phyloP scores from a whole-genome alignment of 1,284 basidiomycete genomes.

The Cutaneotrichosporon sp. region DNA sequence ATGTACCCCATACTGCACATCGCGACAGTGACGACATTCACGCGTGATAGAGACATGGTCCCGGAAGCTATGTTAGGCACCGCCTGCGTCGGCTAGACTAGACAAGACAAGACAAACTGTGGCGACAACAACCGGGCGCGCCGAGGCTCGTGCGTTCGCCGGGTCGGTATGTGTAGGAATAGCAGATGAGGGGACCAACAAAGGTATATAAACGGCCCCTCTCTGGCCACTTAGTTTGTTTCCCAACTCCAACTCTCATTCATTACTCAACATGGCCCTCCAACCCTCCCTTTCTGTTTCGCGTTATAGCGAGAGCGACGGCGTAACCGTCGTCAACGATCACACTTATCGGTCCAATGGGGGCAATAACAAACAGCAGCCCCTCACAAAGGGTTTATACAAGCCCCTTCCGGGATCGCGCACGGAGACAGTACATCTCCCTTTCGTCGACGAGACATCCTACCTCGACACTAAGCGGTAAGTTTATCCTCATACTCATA shows the following conservation, averaged over 20 bases:
- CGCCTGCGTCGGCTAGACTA: not conserved
- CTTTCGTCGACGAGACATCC: conserved; percentile 19
- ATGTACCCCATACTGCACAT: not conserved
- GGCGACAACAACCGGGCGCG: not conserved
- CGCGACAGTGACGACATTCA: no score
- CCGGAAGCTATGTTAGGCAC: not conserved
- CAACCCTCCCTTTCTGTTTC: not conserved
- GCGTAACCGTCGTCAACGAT: conserved; percentile 16
- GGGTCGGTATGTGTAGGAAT: not conserved
- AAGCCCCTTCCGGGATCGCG: not conserved
- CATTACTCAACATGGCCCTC: not conserved
- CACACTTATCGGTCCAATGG: not conserved
- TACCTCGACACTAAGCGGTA: conserved; percentile 19
- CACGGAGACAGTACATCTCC: conserved; percentile 4
- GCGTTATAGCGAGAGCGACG: conserved; percentile 12
- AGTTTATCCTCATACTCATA: no score
- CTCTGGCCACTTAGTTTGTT: not conserved
- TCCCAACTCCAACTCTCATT: not conserved
- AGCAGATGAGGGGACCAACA: not conserved
- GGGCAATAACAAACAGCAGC: no score
- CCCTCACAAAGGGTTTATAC: no score
- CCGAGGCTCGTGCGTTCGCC: not conserved
- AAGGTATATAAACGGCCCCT: not conserved
- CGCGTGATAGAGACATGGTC: no score
- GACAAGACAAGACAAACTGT: no score